These are phyloP conservation scores for Paecilomyces sp. DNA, from an alignment of 2,329 filamentous ascomycete species.

Conservation along the genomic window DNA sequence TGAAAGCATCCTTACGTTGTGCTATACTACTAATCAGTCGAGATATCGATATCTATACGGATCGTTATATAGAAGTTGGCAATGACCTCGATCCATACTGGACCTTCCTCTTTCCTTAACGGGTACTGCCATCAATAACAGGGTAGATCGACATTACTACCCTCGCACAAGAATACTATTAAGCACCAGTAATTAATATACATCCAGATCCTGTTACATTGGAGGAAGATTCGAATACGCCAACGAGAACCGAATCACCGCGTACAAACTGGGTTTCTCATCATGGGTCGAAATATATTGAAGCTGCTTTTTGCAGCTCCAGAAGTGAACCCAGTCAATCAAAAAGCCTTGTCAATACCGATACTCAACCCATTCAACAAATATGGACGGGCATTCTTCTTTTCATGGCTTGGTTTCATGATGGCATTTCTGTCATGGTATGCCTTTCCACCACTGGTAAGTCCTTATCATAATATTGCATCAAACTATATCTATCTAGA, in stretches of 20 bases:
- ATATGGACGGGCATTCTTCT: conserved; percentile 85
- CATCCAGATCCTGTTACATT: background rate
- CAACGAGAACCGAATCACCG: background rate
- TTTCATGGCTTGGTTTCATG: conserved; percentile 81
- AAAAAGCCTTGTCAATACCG: conserved; percentile 74
- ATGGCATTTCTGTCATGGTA: conserved; percentile 87
- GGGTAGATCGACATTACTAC: background rate
- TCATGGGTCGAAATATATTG: conserved; percentile 15
- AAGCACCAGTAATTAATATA: background rate
- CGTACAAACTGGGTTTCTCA: background rate
- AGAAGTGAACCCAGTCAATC: conserved; percentile 74
- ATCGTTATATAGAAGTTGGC: background rate
- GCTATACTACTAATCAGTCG: background rate
- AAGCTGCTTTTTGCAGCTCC: conserved; percentile 44
- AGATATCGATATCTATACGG: background rate
- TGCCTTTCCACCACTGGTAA: conserved; percentile 77
- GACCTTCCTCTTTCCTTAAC: background rate
- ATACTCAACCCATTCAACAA: conserved; percentile 68
- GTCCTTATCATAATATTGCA: conserved; percentile 14
- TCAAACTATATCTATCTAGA: background rate
- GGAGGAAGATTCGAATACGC: background rate
- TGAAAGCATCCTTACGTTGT: background rate
- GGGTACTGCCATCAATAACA: background rate
- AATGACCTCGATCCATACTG: background rate
- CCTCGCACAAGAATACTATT: background rate